Percentiles rank a stretch among this genome's conserved stretches.
Conservation (phyloP, 192 early-diverging fungal species). For the Thamnidium elegans region DNA sequence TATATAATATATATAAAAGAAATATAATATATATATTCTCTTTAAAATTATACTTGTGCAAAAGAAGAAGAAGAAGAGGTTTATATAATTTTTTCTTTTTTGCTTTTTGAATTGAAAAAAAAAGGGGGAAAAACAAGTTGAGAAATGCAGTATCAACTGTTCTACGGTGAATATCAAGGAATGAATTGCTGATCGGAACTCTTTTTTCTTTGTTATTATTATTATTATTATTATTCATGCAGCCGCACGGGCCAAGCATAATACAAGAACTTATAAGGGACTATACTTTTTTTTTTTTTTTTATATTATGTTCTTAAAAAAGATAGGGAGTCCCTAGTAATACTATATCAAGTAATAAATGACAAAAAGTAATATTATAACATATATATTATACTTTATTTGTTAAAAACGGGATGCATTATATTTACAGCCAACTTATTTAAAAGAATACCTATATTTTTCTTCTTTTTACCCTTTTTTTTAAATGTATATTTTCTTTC, state of each 20-base stretch:
- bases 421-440: constrained; percentile 7
- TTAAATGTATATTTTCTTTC: background rate
- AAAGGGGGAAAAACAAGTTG: constrained; percentile 11
- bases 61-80: background rate
- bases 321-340: too few species aligned
- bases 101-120: constrained; percentile 9
- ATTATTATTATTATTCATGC: constrained; percentile 12
- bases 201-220: constrained; percentile 15
- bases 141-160: constrained; percentile 11
- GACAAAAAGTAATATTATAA: too few species aligned
- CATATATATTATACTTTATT: too few species aligned
- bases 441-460: background rate
- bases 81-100: constrained; percentile 7
- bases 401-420: background rate
- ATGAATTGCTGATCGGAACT: constrained; percentile 14
- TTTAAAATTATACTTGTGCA: background rate
- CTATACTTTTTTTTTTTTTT: too few species aligned
- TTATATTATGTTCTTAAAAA: too few species aligned
- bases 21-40: background rate
- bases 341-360: too few species aligned
- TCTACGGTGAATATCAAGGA: constrained; percentile 17
- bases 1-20: background rate
- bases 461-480: background rate
- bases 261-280: too few species aligned
- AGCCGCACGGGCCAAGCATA: constrained; percentile 13